These are phyloP conservation scores for Oryza australiensis DNA, from an alignment of 176 grass and related monocot species.

Conservation along the genomic window DNA sequence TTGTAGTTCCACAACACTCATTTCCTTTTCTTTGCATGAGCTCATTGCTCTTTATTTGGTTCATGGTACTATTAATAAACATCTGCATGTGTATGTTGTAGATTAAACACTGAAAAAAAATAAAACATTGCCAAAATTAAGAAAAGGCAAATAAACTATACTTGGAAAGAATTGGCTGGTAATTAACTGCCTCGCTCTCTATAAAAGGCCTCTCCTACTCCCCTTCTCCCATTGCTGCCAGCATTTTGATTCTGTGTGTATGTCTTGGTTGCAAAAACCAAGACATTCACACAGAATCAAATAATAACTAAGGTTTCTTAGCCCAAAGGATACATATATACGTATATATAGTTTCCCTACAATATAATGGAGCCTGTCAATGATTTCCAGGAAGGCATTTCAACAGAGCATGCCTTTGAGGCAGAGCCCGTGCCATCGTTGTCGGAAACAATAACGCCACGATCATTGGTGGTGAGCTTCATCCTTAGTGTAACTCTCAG, in stretches of 20 bases:
- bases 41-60: not conserved
- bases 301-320: not conserved
- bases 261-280: conserved; percentile 31
- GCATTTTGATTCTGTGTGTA: conserved; percentile 28
- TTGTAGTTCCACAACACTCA: not conserved
- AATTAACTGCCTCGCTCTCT: not conserved
- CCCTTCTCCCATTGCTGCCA: not conserved
- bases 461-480: conserved; percentile 27
- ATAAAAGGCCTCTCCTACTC: not conserved
- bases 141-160: not conserved
- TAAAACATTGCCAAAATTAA: not conserved
- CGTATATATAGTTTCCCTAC: not conserved
- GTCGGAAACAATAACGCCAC: conserved; percentile 10
- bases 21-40: not conserved
- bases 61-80: not conserved
- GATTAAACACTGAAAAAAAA: not conserved
- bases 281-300: conserved; percentile 22
- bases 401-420: conserved; percentile 37
- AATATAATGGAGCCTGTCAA: conserved; percentile 23
- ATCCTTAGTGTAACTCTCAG: conserved; percentile 15
- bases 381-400: conserved; percentile 8
- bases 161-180: not conserved
- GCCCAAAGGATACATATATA: not conserved
- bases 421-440: conserved; percentile 29
- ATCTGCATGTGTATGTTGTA: not conserved